Base-by-base conservation (phyloP, 2,329 filamentous ascomycete species). In the Pseudopyricularia javanii region DNA sequence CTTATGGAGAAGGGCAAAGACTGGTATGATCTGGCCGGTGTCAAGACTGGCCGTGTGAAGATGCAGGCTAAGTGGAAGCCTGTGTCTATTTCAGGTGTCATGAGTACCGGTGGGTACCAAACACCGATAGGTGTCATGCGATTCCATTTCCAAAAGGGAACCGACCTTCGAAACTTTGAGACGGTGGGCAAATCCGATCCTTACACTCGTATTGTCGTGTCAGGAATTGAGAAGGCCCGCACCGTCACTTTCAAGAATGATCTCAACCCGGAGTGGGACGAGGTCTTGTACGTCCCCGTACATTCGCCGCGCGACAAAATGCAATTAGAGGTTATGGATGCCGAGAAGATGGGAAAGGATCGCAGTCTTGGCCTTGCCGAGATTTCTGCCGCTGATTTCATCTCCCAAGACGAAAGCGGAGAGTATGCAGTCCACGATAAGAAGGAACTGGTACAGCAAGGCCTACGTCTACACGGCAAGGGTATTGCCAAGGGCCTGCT, bases 211-310 rank as follows among this genome's bases (percentile, higher is more conserved):
- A 86, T 97, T 1, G 69, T 96, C 52, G 77, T 96, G 7, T 95
- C 91, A 49, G 91, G 93, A 47, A 83, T 97, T 54, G 86, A 93
- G 64, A 95, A 91, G 67, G 90, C 81, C 9, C 83, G 91, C 54
- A 97, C 93, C 2, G 93, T 98, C 50, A 97, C 91, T 0, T 95
- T 93, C 74, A 84, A 89, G 65, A 98, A 95, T 70, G 94, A 96
- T 56, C 80, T 98, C 54, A 89, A 95, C 64, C 93, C 93, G 2
- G 86, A 93, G 52, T 98, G 88, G 84, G 90, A 98, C 62, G 93
- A 98, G 68, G 83, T 98, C 24, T 79, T 96, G 22, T 98, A 98
- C 63, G 78, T 98, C 1, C 91, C 94, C 1, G 79, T 98, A 54
- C 91, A 96, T 66, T 90, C 85, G 7, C 62, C 79, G 14, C 85